A percentile compares a stretch with the other conserved stretches of the same genome.
phyloP scores from a whole-genome alignment of 441 rosid genomes.

The Arabidopsis hybrid region DNA sequence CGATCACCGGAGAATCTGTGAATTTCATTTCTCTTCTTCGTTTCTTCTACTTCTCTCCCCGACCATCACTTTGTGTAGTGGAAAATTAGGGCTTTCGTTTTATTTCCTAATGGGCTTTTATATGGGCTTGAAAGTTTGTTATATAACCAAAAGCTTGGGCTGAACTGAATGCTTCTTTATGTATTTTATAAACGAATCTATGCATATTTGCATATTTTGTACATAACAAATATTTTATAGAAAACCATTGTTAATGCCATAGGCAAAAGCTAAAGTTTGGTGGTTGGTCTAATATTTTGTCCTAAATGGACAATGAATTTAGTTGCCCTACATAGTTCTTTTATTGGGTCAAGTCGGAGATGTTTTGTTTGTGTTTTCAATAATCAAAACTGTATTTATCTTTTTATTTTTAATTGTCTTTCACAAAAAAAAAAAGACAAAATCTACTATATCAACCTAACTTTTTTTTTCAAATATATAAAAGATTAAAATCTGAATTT shows the following conservation, averaged over 20 bases:
- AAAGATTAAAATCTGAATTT: too few species aligned
- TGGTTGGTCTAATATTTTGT: too few species aligned
- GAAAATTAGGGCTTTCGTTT: conserved; percentile 19
- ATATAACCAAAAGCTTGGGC: neutral
- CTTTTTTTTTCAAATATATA: too few species aligned
- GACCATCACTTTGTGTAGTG: neutral
- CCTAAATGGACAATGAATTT: conserved; percentile 15
- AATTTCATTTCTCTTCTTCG: conserved; percentile 61
- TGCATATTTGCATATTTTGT: too few species aligned
- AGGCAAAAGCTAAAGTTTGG: too few species aligned
- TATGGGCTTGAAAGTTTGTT: conserved; percentile 14
- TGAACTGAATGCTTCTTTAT: too few species aligned
- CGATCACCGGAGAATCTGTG: conserved; percentile 83
- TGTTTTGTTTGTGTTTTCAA: conserved; percentile 15
- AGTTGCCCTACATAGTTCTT: conserved; percentile 30
- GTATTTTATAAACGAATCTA: too few species aligned
- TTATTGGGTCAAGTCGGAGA: conserved; percentile 32
- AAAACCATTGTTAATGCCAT: too few species aligned
- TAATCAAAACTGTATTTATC: conserved; percentile 6
- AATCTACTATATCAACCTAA: too few species aligned
- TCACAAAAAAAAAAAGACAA: too few species aligned
- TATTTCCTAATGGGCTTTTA: conserved; percentile 23
- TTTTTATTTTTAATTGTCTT: too few species aligned
- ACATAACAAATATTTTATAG: too few species aligned
- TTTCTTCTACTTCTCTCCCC: neutral